A percentile compares a stretch with the other conserved stretches of the same genome.
These are phyloP conservation scores for Monosporascus sp. DNA, from an alignment of 2,329 filamentous ascomycete genomes.

Conservation along the genomic window DNA sequence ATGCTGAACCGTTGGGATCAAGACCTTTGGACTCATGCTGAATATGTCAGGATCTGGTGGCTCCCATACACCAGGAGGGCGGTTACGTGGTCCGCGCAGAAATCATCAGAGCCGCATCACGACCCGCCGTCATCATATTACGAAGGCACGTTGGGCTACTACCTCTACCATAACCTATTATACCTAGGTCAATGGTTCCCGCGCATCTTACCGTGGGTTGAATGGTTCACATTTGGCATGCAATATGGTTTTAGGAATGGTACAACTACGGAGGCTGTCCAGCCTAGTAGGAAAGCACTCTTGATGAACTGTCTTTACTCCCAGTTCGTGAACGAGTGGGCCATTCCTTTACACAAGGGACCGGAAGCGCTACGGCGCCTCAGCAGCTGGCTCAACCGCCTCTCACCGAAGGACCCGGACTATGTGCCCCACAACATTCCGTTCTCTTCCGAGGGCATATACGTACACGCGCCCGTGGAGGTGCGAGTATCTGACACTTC, in stretches of 20 bases:
- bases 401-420: slow-evolving; percentile 56
- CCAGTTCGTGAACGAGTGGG: slow-evolving; percentile 99
- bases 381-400: slow-evolving; percentile 73
- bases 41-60: slow-evolving; percentile 97
- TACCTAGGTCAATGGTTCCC: slow-evolving; percentile 75
- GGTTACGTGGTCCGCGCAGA: slow-evolving; percentile 84
- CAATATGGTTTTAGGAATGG: slow-evolving; percentile 85
- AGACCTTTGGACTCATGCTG: slow-evolving; percentile 73
- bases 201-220: slow-evolving; percentile 75
- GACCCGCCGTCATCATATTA: slow-evolving; percentile 69
- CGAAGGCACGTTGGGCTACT: slow-evolving; percentile 74
- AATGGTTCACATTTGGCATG: slow-evolving; percentile 97
- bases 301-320: slow-evolving; percentile 97
- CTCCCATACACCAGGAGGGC: slow-evolving; percentile 85
- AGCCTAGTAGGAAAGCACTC: slow-evolving; percentile 73
- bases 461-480: slow-evolving; percentile 86
- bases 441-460: slow-evolving; percentile 72
- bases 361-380: slow-evolving; percentile 82
- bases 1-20: slow-evolving; percentile 68
- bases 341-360: slow-evolving; percentile 76
- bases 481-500: slow-evolving; percentile 77
- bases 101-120: slow-evolving; percentile 57
- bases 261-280: slow-evolving; percentile 65
- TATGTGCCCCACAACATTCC: slow-evolving; percentile 67
- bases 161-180: slow-evolving; percentile 87